Percentiles rank a stretch among this genome's conserved stretches.
Conservation (phyloP, 2,329 filamentous ascomycete species). For the Fusarium tricinctum region DNA sequence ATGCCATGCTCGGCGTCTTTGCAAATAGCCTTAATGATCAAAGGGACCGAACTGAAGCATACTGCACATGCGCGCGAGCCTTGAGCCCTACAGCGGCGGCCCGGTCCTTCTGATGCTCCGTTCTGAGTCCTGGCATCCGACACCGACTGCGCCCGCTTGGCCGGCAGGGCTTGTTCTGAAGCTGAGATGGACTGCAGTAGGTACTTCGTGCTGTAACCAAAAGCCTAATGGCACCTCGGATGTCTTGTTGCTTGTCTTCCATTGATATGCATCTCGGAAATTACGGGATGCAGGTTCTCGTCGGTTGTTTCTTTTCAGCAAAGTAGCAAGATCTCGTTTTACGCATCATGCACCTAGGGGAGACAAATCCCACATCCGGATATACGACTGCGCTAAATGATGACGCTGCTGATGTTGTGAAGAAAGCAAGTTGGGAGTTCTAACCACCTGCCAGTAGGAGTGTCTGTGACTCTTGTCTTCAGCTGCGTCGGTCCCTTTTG, state of each 20-base stretch:
- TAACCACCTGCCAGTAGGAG: too few relatives aligned
- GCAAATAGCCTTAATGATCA: slow-evolving; percentile 34
- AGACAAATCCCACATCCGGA: slow-evolving; percentile 14
- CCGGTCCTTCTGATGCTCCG: slow-evolving; percentile 32
- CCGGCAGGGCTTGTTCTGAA: neutral
- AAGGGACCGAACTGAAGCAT: slow-evolving; percentile 9
- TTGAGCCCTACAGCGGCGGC: slow-evolving; percentile 33
- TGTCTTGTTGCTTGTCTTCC: neutral
- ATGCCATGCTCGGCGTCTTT: neutral
- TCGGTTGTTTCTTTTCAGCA: slow-evolving; percentile 3
- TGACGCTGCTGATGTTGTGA: slow-evolving; percentile 6
- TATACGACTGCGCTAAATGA: slow-evolving; percentile 24
- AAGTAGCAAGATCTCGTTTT: slow-evolving; percentile 9
- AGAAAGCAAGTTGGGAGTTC: neutral
- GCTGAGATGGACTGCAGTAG: neutral
- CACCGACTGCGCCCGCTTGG: neutral
- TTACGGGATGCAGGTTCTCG: slow-evolving; percentile 1
- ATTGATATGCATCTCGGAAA: neutral
- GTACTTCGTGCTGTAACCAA: neutral
- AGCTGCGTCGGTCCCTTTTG: slow-evolving; percentile 1
- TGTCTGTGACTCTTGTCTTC: neutral
- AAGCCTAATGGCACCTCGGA: neutral
- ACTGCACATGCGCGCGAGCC: slow-evolving; percentile 2
- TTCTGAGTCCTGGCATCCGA: slow-evolving; percentile 18
- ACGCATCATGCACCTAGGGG: slow-evolving; percentile 13